Percentiles rank a stretch among this genome's conserved stretches.
Evolutionary conservation across 164 flowering plant species (phyloP).

Genomic region (Houttuynia cordata): DNA sequence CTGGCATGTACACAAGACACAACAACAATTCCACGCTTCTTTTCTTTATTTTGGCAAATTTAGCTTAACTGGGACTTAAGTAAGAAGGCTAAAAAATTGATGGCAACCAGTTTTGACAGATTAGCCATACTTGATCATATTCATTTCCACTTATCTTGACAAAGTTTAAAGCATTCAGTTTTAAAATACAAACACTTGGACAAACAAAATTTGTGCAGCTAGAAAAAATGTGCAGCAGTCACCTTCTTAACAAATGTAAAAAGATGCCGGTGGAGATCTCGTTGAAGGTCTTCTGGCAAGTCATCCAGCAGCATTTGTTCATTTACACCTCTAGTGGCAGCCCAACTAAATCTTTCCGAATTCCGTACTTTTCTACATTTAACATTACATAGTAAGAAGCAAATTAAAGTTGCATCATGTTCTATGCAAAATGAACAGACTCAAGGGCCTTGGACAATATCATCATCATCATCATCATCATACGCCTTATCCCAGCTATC

Average conservation of each 20-base stretch:
- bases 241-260: slow-evolving; percentile 66
- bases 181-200: neutral
- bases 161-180: neutral
- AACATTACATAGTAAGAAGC: neutral
- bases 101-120: no score
- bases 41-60: neutral
- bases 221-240: neutral
- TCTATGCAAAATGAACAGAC: no score
- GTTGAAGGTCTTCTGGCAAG: slow-evolving; percentile 81
- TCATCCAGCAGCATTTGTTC: slow-evolving; percentile 60
- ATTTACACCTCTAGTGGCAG: slow-evolving; percentile 68
- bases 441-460: no score
- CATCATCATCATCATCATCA: no score
- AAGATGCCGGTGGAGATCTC: slow-evolving; percentile 75
- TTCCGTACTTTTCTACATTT: slow-evolving; percentile 45
- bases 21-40: neutral
- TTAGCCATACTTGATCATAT: no score
- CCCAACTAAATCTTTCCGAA: slow-evolving; percentile 72
- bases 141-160: no score
- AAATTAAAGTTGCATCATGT: no score
- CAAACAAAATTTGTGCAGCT: neutral
- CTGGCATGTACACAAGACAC: neutral
- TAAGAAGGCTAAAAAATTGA: neutral
- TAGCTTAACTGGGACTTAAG: neutral
- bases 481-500: no score